A percentile compares a stretch with the other conserved stretches of the same genome.
Conservation (phyloP, 176 grass and related monocot species). For the Elaeis guineensis region DNA sequence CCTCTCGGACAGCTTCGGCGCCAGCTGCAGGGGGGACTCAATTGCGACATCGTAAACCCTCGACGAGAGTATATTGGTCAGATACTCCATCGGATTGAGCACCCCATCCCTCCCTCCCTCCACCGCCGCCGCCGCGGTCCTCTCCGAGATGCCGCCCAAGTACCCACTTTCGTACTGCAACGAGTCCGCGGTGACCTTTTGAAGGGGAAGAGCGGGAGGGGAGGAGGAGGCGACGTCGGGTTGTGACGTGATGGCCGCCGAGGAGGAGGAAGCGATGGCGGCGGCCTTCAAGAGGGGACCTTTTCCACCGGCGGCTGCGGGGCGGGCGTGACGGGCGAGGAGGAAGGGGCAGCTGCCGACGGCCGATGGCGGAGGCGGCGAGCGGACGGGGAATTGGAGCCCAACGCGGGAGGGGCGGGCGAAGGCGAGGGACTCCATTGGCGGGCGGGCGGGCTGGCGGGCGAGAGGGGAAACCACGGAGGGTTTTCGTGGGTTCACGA, state of each 20-base stretch:
- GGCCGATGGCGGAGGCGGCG: too few relatives aligned
- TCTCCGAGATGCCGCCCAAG: conserved; percentile 32
- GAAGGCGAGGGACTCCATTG: too few relatives aligned
- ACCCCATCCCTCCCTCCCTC: conserved; percentile 9
- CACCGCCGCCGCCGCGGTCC: conserved; percentile 6
- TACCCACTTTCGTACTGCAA: conserved; percentile 59
- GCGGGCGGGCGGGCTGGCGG: too few relatives aligned
- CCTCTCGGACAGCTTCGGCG: conserved; percentile 61
- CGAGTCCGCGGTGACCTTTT: conserved; percentile 53
- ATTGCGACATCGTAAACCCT: conserved; percentile 86
- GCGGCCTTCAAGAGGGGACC: not conserved
- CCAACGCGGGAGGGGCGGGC: too few relatives aligned
- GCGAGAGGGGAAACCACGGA: too few relatives aligned
- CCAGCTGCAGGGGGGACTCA: conserved; percentile 68
- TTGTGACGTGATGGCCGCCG: conserved; percentile 12
- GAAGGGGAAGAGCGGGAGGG: conserved; percentile 15
- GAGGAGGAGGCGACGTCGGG: conserved; percentile 4
- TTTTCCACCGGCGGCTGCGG: too few relatives aligned
- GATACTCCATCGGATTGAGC: conserved; percentile 81
- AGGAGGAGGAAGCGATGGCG: conserved; percentile 10
- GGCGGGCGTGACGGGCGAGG: too few relatives aligned
- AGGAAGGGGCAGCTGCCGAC: too few relatives aligned
- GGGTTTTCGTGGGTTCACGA: too few relatives aligned
- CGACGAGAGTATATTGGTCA: conserved; percentile 67
- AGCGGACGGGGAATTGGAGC: too few relatives aligned